phyloP scores from a whole-genome alignment of 805 yeast genomes.

The Debaryomyces maramus region DNA sequence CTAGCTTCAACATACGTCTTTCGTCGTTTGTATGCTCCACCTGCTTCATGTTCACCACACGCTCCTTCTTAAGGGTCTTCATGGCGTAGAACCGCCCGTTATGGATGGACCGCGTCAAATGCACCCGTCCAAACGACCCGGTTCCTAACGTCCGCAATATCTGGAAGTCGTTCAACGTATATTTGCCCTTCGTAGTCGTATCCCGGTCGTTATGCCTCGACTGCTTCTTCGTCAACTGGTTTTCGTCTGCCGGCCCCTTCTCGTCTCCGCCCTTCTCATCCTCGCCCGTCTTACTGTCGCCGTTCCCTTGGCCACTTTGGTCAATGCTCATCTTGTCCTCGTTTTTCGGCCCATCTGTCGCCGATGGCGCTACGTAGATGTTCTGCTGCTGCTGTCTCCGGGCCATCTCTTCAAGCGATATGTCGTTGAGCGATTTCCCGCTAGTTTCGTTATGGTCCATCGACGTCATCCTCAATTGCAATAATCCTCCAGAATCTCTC shows the following conservation, averaged over 20 bases:
- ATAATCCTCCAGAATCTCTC: too few species aligned
- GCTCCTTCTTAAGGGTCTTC: constrained; percentile 56
- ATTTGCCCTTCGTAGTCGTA: constrained; percentile 56
- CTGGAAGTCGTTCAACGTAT: constrained; percentile 55
- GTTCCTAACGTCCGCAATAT: constrained; percentile 60
- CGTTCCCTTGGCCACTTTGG: background rate
- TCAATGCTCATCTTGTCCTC: constrained; percentile 1
- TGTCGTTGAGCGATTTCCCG: constrained; percentile 24
- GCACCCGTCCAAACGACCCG: constrained; percentile 62
- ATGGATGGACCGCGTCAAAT: constrained; percentile 56
- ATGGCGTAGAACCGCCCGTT: constrained; percentile 62
- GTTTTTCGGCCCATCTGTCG: constrained; percentile 6
- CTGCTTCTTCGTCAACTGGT: constrained; percentile 1
- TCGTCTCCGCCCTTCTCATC: background rate
- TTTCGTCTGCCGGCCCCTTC: constrained; percentile 2
- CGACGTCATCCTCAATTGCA: constrained; percentile 26
- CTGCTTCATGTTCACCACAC: constrained; percentile 61
- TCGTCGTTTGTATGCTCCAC: constrained; percentile 67
- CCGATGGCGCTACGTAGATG: constrained; percentile 21
- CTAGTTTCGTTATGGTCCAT: constrained; percentile 25
- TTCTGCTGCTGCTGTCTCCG: constrained; percentile 29
- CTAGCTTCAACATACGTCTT: constrained; percentile 55
- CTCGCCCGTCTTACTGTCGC: background rate
- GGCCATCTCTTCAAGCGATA: constrained; percentile 28
- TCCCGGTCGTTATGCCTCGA: constrained; percentile 21